phyloP scores from a whole-genome alignment of 164 flowering plant genomes.

The Vitis cinerea region DNA sequence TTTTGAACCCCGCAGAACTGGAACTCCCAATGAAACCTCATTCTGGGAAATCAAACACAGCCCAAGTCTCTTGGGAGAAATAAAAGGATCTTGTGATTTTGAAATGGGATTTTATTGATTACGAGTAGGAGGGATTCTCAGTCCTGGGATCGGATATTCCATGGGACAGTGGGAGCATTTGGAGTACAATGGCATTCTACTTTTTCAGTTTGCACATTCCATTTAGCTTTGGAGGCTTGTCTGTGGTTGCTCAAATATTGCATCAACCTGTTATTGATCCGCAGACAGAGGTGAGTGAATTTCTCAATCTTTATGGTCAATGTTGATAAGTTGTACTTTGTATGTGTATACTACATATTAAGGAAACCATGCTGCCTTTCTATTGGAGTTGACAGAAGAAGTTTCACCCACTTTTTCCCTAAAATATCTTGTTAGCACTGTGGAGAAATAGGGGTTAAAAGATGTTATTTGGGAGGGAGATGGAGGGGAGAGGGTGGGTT shows the following conservation, averaged over 20 bases:
- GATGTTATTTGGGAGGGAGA: no score
- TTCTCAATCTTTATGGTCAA: neutral
- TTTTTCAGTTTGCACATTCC: conserved; percentile 81
- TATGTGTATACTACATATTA: no score
- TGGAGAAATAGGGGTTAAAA: no score
- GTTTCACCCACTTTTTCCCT: no score
- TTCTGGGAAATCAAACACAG: no score
- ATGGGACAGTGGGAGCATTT: conserved; percentile 58
- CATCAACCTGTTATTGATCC: conserved; percentile 60
- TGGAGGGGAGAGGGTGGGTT: no score
- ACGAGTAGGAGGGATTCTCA: conserved; percentile 53
- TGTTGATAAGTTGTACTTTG: neutral
- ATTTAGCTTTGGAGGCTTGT: conserved; percentile 75
- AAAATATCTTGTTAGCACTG: no score
- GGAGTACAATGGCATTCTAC: conserved; percentile 69
- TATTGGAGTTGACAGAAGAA: no score
- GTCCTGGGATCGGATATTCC: conserved; percentile 49
- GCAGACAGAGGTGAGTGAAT: conserved; percentile 51
- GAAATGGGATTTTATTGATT: conserved; percentile 5
- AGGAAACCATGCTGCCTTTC: no score
- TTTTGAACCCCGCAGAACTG: neutral
- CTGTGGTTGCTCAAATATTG: conserved; percentile 49
- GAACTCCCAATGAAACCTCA: neutral
- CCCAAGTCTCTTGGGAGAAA: no score
- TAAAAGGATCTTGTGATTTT: conserved; percentile 6